A percentile compares a stretch with the other conserved stretches of the same genome.
phyloP scores from a whole-genome alignment of 257 asterid species.

The Echium plantagineum region DNA sequence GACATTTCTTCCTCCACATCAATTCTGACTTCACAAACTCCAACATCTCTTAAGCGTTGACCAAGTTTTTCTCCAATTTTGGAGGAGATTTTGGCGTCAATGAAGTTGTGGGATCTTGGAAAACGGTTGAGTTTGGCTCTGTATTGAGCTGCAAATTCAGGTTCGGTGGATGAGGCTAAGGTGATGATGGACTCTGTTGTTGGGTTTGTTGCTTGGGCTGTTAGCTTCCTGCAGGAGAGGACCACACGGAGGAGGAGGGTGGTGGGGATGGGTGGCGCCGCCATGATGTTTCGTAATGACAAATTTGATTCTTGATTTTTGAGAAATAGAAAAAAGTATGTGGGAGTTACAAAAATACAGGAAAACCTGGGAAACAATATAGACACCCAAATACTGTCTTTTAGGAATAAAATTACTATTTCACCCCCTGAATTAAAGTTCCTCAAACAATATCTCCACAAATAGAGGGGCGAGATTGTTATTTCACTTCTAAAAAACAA shows the following conservation, averaged over 20 bases:
- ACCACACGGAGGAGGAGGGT: constrained; percentile 46
- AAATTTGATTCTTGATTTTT: no score
- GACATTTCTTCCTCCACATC: constrained; percentile 45
- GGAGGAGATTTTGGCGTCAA: constrained; percentile 53
- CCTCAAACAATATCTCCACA: no score
- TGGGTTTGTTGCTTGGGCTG: constrained; percentile 57
- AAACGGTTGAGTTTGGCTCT: constrained; percentile 44
- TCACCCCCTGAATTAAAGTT: no score
- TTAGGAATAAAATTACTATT: no score
- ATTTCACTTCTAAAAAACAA: no score
- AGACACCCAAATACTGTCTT: no score
- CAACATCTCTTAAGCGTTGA: constrained; percentile 36
- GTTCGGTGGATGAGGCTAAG: constrained; percentile 65
- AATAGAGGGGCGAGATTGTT: no score
- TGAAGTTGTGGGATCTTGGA: constrained; percentile 38
- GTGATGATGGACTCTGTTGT: constrained; percentile 44
- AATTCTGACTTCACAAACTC: constrained; percentile 34
- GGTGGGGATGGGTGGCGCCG: no score
- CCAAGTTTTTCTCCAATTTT: constrained; percentile 58
- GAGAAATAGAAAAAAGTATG: no score
- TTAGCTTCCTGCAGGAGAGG: constrained; percentile 59
- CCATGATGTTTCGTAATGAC: no score
- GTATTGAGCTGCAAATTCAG: constrained; percentile 44
- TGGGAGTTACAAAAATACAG: no score
- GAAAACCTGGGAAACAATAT: no score